Evolutionary conservation across 345 rosid species (phyloP), one percentile per base, ranked within the genome.

Genomic region (Bruguiera gymnorhiza): DNA sequence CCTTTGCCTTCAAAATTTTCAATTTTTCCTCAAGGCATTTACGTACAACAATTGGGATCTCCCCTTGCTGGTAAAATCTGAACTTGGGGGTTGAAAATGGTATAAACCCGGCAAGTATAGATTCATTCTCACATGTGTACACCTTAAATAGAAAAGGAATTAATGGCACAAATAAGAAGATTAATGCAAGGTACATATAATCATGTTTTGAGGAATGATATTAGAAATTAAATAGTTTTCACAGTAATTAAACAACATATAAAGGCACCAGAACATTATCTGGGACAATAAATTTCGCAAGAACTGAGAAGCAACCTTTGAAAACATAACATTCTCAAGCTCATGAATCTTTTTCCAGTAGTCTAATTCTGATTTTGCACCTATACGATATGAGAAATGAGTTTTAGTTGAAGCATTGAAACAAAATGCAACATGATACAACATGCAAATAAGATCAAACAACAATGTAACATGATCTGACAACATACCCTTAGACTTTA

Each of bases 321-420:
- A 90, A 70, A 81, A 69, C 97, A 95, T 84, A 32, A 87, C 54
- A 3, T 76, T 82, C 83, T 95, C 99, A 26, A 95, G 91, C 65
- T 86, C 78, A 20, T 55, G 66, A 82, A 95, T 87, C 52, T 74
- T 65, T 74, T 66, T 23, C 96, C 96, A 84, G 70, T 84, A 95
- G 43, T 36, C 52, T 51, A 30, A 27, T 52, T 73, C 81, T 37
- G 84, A 75, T 6, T 74, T 72, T 18, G 75, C 74, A 77, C 86
- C 99, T 88, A 62, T 39, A 66, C 46, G 31, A 65, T 6, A 55
- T 71, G 23, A 29, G 6, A 55, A 24, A 39, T 1, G 48, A 16
- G 48, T 39, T 39, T 39, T 39, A 2, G 20, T 52, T 13, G 63
- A 66, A 9, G 32, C 68, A 73, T 58, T 59, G 52, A 73, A 24